A percentile compares a stretch with the other conserved stretches of the same genome.
Evolutionary conservation across 768 basidiomycete genomes (phyloP).

Genomic region (Cubamyces lactineus): DNA sequence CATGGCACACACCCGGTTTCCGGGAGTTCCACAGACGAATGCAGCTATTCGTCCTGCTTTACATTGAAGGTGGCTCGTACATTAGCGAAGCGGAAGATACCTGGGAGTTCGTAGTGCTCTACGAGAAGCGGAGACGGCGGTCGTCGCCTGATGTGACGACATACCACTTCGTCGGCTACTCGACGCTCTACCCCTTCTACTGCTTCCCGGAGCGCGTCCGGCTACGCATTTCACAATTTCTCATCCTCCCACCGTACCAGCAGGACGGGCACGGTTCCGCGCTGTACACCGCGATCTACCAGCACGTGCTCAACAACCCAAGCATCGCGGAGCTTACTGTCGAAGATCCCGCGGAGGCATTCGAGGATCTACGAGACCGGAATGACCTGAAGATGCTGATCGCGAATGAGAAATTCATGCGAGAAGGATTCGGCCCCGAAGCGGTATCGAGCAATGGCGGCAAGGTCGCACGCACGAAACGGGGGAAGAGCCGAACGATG

Average conservation of each 20-base stretch:
- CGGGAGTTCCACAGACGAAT: constrained; percentile 88
- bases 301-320: constrained; percentile 65
- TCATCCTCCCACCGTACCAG: constrained; percentile 91
- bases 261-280: constrained; percentile 88
- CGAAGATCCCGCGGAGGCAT: constrained; percentile 97
- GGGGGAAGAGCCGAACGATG: constrained; percentile 16
- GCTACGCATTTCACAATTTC: constrained; percentile 93
- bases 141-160: constrained; percentile 51
- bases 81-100: constrained; percentile 91
- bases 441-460: constrained; percentile 28
- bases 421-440: constrained; percentile 63
- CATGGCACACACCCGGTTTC: constrained; percentile 86
- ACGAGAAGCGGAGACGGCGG: constrained; percentile 77
- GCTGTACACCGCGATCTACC: constrained; percentile 86
- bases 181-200: constrained; percentile 94
- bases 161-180: constrained; percentile 95
- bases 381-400: constrained; percentile 86
- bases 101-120: constrained; percentile 94
- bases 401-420: constrained; percentile 62
- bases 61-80: constrained; percentile 95
- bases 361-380: constrained; percentile 94
- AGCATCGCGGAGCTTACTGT: constrained; percentile 91
- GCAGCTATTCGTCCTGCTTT: constrained; percentile 93
- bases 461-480: constrained; percentile 12
- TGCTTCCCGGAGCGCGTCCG: constrained; percentile 91